phyloP scores from a whole-genome alignment of 2,329 filamentous ascomycete species.

The Cercospora citrullina region DNA sequence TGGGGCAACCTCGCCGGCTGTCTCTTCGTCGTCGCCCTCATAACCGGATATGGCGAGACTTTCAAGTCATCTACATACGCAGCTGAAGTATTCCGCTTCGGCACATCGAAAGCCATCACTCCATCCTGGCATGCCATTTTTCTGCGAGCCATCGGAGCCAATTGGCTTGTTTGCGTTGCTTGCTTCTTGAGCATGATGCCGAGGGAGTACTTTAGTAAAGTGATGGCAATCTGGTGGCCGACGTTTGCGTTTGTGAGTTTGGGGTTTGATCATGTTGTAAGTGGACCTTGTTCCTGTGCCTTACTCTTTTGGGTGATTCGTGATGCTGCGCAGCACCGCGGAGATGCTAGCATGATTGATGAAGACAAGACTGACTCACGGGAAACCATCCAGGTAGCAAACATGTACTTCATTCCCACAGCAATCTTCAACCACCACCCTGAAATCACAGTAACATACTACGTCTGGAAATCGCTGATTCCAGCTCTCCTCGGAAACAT shows the following conservation, averaged over 20 bases:
- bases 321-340: neutral
- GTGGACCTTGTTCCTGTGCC: slow-evolving; percentile 36
- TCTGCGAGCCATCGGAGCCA: slow-evolving; percentile 54
- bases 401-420: slow-evolving; percentile 42
- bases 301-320: neutral
- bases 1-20: slow-evolving; percentile 38
- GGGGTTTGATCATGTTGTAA: slow-evolving; percentile 56
- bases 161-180: slow-evolving; percentile 60
- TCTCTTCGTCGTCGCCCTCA: slow-evolving; percentile 36
- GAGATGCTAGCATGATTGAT: neutral
- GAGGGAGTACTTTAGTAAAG: slow-evolving; percentile 55
- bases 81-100: slow-evolving; percentile 48
- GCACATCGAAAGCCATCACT: slow-evolving; percentile 51
- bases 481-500: slow-evolving; percentile 57
- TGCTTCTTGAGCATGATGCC: slow-evolving; percentile 52
- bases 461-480: slow-evolving; percentile 60
- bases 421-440: slow-evolving; percentile 51
- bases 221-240: slow-evolving; percentile 54
- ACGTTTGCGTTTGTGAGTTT: slow-evolving; percentile 27
- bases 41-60: slow-evolving; percentile 36
- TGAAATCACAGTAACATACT: slow-evolving; percentile 51
- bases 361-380: neutral
- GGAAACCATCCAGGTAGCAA: neutral
- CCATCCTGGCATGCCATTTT: slow-evolving; percentile 57
- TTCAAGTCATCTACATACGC: slow-evolving; percentile 44